phyloP scores from a whole-genome alignment of 768 basidiomycete genomes.

The Collybia nuda region DNA sequence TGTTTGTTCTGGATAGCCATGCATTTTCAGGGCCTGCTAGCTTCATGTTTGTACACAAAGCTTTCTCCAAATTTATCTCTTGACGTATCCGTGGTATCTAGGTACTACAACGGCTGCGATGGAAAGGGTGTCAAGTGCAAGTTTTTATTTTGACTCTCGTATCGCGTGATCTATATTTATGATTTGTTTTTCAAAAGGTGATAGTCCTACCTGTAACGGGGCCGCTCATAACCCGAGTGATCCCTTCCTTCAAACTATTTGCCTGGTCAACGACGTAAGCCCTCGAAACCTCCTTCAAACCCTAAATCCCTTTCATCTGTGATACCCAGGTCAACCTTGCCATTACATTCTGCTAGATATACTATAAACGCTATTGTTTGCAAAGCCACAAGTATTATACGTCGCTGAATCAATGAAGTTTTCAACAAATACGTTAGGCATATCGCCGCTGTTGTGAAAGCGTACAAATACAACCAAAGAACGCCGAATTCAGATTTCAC shows the following conservation, averaged over 20 bases:
- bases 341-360: slow-evolving; percentile 15
- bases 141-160: slow-evolving; percentile 3
- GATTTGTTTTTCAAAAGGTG: slow-evolving; percentile 23
- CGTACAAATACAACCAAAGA: too few relatives aligned
- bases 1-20: too few relatives aligned
- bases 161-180: background rate
- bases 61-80: background rate
- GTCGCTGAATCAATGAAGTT: too few relatives aligned
- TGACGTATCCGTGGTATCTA: slow-evolving; percentile 9
- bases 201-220: slow-evolving; percentile 22
- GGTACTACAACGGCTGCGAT: slow-evolving; percentile 43
- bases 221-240: slow-evolving; percentile 28
- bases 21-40: slow-evolving; percentile 32
- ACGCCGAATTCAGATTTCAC: too few relatives aligned
- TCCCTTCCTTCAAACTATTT: slow-evolving; percentile 28
- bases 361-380: too few relatives aligned
- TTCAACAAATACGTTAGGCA: too few relatives aligned
- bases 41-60: slow-evolving; percentile 22
- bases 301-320: too few relatives aligned
- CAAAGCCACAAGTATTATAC: too few relatives aligned
- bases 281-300: background rate
- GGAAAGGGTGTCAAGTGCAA: slow-evolving; percentile 40
- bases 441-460: too few relatives aligned
- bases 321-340: slow-evolving; percentile 12
- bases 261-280: slow-evolving; percentile 28